Base-by-base conservation (phyloP, 2,329 filamentous ascomycete species). In the Eutypella sp. region DNA sequence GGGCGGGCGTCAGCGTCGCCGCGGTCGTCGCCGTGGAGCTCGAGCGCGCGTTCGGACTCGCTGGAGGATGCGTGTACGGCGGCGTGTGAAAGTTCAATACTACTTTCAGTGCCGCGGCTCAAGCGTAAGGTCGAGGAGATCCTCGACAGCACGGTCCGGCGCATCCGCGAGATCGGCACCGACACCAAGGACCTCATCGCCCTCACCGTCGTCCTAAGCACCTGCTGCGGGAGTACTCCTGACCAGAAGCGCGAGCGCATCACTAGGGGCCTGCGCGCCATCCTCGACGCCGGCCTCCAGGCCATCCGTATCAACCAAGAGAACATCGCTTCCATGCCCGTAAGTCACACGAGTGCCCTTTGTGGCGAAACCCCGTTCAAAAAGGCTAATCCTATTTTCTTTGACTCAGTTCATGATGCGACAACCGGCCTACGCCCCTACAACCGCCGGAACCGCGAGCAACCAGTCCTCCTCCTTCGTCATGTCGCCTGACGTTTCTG, bases 171-270 rank as follows among this genome's bases (percentile, higher is more conserved):
- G 36, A 71, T 69, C 36, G 71, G 71, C n/a, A 69, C 69, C 31
- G 74, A 78, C 45, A 59, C 74, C 19, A 66, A 76, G 57, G 75
- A 78, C 44, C 68, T 78, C 10, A 57, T 78, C 7, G 70, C 68
- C 34, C 59, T 79, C n/a, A 63, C 69, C 3, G 63, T 75, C 1
- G 74, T 76, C 23, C 60, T 78, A 41, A 64, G 73, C 47, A 71
- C 67, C 9, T 74, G 74, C 24, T 67, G 67, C 45, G 57, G 58
- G n/a, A 60, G 57, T 4, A 66, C 55, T 5, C 55, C 61, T 1
- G 71, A 76, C 34, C 62, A 69, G 40, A 68, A 66, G 38, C 52
- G 64, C 5, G 68, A 74, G 15, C 67, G 70, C 16, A 69, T 74
- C 38, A 64, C 66, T 15, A 61, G 60, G 15, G 69, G 66, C 0